Evolutionary conservation across 2,329 filamentous ascomycete genomes (phyloP), one percentile per base, ranked within the genome.

Genomic region (Alternaria brassicae): DNA sequence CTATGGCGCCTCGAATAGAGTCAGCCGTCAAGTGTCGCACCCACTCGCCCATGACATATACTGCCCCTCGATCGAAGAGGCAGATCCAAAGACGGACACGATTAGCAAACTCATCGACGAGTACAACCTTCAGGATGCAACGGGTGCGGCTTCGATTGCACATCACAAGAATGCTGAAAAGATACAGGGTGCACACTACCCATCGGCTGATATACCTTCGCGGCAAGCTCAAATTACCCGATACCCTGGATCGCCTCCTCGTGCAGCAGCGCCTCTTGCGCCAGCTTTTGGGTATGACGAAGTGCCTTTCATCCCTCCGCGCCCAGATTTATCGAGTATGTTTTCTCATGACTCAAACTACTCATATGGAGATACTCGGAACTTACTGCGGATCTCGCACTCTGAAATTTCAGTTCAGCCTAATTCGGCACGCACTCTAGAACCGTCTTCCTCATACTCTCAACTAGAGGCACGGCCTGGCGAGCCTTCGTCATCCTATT

Each of bases 281-380:
- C 70, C 75, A 39, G 54, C 72, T 10, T 73, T 74, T 30, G 59
- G 71, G 41, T 67, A 68, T 37, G 59, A 65, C 10, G 59, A 68
- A 10, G 30, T 17, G 3, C 37, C 59, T 13, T 60, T 56, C 19
- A 12, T 50, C 3, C 36, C 60, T 21, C 52, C 59, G 6, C 63
- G 48, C 21, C 57, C 47, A n/a, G 65, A 63, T 0, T 8, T 55
- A 3, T 74, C 72, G 1, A 68, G 69, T 0, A 57, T 72, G 36
- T 68, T 73, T 37, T 73, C 73, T 0, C 58, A 67, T 8, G 56
- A 30, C 30, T 74, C 74, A 3, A 69, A 68, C 4, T 68, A 75
- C 25, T 78, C 76, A 5, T 78, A 78, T 51, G 76, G 73, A 27
- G 73, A 77, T 49, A 78, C 75, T 17, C 72, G 67, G 2, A 63